Conservation (phyloP, 1,139 yeast genomes). For the Pichia kudriavzevii region DNA sequence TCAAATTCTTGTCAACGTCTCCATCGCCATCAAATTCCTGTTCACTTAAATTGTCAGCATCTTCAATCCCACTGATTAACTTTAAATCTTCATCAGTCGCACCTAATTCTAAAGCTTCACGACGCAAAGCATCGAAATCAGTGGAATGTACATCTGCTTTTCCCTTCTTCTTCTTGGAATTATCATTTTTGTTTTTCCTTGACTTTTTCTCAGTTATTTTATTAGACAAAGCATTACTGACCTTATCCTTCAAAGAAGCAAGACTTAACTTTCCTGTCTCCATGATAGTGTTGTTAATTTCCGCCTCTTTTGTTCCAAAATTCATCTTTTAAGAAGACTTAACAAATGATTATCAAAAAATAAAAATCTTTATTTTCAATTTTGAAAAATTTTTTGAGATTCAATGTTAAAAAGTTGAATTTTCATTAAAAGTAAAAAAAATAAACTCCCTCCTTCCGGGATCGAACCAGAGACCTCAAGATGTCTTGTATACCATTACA, state of each 20-base stretch:
- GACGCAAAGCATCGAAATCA: slow-evolving; percentile 42
- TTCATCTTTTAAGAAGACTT: not conserved
- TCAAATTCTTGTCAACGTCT: slow-evolving; percentile 40
- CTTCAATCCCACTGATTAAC: slow-evolving; percentile 46
- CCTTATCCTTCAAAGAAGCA: slow-evolving; percentile 51
- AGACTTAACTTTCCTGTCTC: slow-evolving; percentile 30
- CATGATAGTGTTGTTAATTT: slow-evolving; percentile 14
- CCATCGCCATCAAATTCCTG: slow-evolving; percentile 45
- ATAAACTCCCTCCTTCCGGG: slow-evolving; percentile 14
- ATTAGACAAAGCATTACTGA: slow-evolving; percentile 37
- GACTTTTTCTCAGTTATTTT: slow-evolving; percentile 21
- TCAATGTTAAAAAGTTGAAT: too few species aligned
- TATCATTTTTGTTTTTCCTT: slow-evolving; percentile 14
- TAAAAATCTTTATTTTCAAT: slow-evolving; percentile 5
- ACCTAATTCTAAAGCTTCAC: slow-evolving; percentile 66
- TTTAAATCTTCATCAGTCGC: slow-evolving; percentile 62
- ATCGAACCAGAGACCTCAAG: slow-evolving; percentile 16
- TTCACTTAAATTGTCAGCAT: slow-evolving; percentile 57
- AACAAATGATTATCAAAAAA: not conserved
- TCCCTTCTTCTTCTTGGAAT: slow-evolving; percentile 1
- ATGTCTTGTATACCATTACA: slow-evolving; percentile 12
- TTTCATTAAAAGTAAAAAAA: slow-evolving; percentile 1
- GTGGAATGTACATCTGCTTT: slow-evolving; percentile 7
- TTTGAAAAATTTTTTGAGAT: not conserved
- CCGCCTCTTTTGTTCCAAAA: not conserved